phyloP scores from a whole-genome alignment of 768 basidiomycete species.

The Grammothele lineata region DNA sequence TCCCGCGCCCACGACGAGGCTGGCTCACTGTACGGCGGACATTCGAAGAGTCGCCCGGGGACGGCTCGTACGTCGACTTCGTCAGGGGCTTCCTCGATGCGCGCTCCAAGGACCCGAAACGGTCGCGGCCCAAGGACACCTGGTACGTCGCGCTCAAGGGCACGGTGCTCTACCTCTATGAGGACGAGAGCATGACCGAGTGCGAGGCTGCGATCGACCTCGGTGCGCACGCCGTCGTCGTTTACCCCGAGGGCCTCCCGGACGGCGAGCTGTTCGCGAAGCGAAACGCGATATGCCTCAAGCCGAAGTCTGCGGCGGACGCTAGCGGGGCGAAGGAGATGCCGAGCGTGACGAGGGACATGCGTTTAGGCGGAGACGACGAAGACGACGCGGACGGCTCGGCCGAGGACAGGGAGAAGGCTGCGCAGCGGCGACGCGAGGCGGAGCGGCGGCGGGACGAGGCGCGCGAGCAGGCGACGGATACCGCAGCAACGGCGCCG shows the following conservation, averaged over 20 bases:
- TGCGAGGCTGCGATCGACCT: constrained; percentile 90
- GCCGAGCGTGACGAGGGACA: constrained; percentile 52
- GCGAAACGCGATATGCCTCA: constrained; percentile 82
- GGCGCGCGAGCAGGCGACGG: constrained; percentile 47
- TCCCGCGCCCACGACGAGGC: constrained; percentile 63
- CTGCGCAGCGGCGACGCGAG: constrained; percentile 33
- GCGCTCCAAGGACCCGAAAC: constrained; percentile 79
- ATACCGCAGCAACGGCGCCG: constrained; percentile 51
- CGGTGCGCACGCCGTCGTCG: constrained; percentile 66
- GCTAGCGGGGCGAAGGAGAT: constrained; percentile 29
- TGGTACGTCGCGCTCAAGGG: constrained; percentile 94
- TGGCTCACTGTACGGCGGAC: constrained; percentile 84
- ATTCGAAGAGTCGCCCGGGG: constrained; percentile 60
- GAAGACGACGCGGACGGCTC: constrained; percentile 39
- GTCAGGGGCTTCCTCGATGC: constrained; percentile 78
- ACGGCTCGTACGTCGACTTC: constrained; percentile 73
- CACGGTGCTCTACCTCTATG: constrained; percentile 87
- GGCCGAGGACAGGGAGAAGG: constrained; percentile 42
- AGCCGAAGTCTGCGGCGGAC: constrained; percentile 39
- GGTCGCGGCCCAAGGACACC: constrained; percentile 83
- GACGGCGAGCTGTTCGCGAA: constrained; percentile 92
- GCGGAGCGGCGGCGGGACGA: constrained; percentile 28
- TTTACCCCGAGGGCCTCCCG: constrained; percentile 69
- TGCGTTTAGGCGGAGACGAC: constrained; percentile 32
- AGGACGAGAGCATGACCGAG: constrained; percentile 87